Conservation (phyloP, 768 basidiomycete genomes). For the Pisolithus tinctorius region DNA sequence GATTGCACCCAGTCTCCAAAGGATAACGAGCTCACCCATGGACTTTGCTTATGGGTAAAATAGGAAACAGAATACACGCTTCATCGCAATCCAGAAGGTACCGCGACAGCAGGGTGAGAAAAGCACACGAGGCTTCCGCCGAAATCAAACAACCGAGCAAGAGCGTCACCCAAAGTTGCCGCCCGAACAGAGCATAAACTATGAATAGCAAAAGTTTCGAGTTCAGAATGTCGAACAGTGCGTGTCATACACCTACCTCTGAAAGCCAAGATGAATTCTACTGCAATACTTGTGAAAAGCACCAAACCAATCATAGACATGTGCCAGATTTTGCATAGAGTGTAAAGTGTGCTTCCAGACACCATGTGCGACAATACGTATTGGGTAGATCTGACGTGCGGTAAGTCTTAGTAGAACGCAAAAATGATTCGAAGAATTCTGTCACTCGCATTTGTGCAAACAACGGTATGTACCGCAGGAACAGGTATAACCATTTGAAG, state of each 20-base stretch:
- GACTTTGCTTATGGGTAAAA: background rate
- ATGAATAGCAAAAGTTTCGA: background rate
- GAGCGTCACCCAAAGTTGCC: background rate
- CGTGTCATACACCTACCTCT: background rate
- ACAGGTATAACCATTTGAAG: slow-evolving; percentile 27
- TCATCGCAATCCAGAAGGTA: background rate
- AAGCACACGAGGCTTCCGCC: background rate
- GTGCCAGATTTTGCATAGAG: background rate
- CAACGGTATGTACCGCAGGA: slow-evolving; percentile 20
- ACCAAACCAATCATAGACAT: background rate
- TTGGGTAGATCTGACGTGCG: background rate
- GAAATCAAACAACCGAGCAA: background rate
- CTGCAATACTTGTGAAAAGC: background rate
- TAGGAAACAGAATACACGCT: background rate
- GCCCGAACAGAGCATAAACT: background rate
- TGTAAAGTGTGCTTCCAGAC: background rate
- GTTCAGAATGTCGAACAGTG: background rate
- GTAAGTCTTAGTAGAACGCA: slow-evolving; percentile 5
- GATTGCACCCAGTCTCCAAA: background rate
- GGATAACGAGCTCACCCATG: background rate
- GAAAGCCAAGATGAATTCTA: background rate
- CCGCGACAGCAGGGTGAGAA: background rate
- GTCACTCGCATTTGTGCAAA: slow-evolving; percentile 15
- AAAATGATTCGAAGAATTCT: slow-evolving; percentile 1
- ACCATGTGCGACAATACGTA: slow-evolving; percentile 3